Evolutionary conservation across 495 filamentous ascomycete genomes (phyloP), one percentile per base, ranked within the genome.

Genomic region (Hypoxylon rickii): DNA sequence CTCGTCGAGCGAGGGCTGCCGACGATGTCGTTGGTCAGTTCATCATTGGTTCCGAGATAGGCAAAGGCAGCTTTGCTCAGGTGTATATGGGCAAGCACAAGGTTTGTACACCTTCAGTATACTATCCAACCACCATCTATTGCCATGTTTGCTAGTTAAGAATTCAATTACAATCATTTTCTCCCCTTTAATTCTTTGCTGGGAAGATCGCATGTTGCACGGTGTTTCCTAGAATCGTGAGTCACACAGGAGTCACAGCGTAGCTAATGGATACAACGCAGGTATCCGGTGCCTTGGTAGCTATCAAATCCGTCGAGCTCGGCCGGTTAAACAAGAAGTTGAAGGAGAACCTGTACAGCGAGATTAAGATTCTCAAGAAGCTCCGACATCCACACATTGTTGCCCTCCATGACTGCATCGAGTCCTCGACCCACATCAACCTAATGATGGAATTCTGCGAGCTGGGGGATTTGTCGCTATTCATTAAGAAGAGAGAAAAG

Each of bases 381-480:
- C 79, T 97, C 13, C 88, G 93, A 40, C 95, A 97, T 72, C 94
- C 94, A 19, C 94, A 98, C 67, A 97, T 98, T 61, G 95, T 97
- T 61, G 89, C 92, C 44, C 83, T 98, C 42, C 92, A 94, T 73
- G 90, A 96, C 68, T 96, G 91, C 75, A 80, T 89, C 70, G 93
- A 97, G 68, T 86, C 89, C 3, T 73, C 81, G 4, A 85, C 86
- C 15, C 90, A 96, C 52, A 96, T 97, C 70, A 92, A 98, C 73
- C 80, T 98, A 15, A 87, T 97, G 40, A 98, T 97, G 95, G 95
- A 98, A 70, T 97, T 92, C 73, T 98, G 94, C 73, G 89, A 95
- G 64, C 77, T 98, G 24, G 92, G 94, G 20, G 94, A 98, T 65
- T 71, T 98, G 46, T 94, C 93, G 6, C 73, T 90, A 8, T 97